Percentiles rank a stretch among this genome's conserved stretches.
Evolutionary conservation across 176 grass and related monocot species (phyloP).

Genomic region (Carex kokanica): DNA sequence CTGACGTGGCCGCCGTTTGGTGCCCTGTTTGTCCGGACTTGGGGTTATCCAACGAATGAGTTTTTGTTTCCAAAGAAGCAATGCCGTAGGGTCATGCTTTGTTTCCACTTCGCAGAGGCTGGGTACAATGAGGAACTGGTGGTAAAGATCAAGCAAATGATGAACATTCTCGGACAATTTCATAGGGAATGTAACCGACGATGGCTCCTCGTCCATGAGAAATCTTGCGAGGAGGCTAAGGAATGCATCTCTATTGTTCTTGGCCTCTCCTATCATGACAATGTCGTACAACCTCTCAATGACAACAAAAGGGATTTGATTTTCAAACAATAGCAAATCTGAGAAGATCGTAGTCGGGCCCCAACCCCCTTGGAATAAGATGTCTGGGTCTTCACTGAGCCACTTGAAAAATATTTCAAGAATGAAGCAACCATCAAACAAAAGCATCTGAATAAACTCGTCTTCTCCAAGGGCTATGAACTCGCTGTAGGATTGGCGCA

Average conservation of each 20-base stretch:
- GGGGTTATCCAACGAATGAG: constrained; percentile 24
- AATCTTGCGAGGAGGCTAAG: constrained; percentile 8
- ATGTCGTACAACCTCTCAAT: constrained; percentile 10
- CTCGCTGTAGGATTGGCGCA: constrained; percentile 22
- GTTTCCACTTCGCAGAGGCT: not conserved
- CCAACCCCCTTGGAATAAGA: constrained; percentile 23
- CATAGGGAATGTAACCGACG: not conserved
- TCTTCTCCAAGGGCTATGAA: constrained; percentile 3
- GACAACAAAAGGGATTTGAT: constrained; percentile 20
- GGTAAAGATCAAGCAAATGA: constrained; percentile 19
- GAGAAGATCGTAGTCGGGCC: constrained; percentile 19
- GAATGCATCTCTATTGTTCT: constrained; percentile 14
- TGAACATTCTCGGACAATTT: constrained; percentile 9
- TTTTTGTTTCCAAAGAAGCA: constrained; percentile 21
- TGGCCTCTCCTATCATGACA: not conserved
- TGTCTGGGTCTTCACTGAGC: constrained; percentile 14
- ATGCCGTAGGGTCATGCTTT: not conserved
- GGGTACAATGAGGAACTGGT: not conserved
- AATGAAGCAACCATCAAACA: constrained; percentile 30
- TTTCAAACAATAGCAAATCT: constrained; percentile 23
- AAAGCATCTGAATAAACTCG: constrained; percentile 30
- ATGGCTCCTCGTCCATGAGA: constrained; percentile 25
- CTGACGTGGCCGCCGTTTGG: not conserved
- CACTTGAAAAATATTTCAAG: constrained; percentile 31
- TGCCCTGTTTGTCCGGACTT: not conserved